These are phyloP conservation scores for Plantago ovata DNA, from an alignment of 257 asterid species.

Conservation along the genomic window DNA sequence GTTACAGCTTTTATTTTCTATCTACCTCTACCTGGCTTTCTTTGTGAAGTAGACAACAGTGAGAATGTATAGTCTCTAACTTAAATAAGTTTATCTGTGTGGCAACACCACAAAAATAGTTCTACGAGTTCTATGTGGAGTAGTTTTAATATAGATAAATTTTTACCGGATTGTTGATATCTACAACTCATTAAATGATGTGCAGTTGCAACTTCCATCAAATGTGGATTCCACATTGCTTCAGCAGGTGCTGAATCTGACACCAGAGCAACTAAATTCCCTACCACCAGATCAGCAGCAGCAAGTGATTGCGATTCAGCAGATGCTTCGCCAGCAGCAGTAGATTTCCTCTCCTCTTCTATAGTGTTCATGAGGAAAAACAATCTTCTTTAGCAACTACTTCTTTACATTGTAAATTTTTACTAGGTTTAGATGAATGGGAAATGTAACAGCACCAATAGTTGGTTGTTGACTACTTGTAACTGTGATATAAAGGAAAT, in stretches of 20 bases:
- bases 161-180: neutral
- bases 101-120: neutral
- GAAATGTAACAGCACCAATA: slow-evolving; percentile 23
- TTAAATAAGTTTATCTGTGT: neutral
- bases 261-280: slow-evolving; percentile 73
- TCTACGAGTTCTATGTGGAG: neutral
- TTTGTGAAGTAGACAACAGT: neutral
- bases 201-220: slow-evolving; percentile 52
- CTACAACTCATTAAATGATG: neutral
- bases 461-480: slow-evolving; percentile 17
- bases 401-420: slow-evolving; percentile 14
- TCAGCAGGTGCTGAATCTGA: slow-evolving; percentile 72
- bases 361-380: slow-evolving; percentile 11
- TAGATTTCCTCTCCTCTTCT: neutral
- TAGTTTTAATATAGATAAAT: neutral
- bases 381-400: neutral
- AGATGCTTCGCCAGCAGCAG: slow-evolving; percentile 64
- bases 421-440: slow-evolving; percentile 20
- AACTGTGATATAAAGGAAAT: neutral
- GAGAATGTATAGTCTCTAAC: neutral
- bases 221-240: slow-evolving; percentile 68
- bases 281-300: slow-evolving; percentile 88
- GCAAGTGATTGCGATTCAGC: slow-evolving; percentile 84
- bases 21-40: neutral
- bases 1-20: neutral